phyloP scores from a whole-genome alignment of 345 rosid genomes.

The Populus tremula region DNA sequence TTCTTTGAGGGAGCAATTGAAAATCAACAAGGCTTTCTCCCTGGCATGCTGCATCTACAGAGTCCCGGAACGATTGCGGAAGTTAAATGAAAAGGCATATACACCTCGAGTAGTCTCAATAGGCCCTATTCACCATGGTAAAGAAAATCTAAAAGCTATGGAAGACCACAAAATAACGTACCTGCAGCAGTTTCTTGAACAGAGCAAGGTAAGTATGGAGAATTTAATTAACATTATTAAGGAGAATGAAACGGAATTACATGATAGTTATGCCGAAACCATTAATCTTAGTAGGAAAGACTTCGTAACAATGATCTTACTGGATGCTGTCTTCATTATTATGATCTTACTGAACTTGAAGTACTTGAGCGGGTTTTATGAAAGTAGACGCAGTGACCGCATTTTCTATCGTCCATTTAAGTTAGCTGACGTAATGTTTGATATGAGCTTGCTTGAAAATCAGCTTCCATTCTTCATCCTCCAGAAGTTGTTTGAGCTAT shows the following conservation, averaged over 20 bases:
- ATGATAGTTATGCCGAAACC: background rate
- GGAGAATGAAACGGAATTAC: background rate
- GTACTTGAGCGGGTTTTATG: too few relatives aligned
- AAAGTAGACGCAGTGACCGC: rapidly evolving
- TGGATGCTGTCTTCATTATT: slow-evolving; percentile 13
- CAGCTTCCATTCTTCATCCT: too few relatives aligned
- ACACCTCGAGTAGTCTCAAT: background rate
- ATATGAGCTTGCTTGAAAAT: too few relatives aligned
- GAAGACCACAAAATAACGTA: slow-evolving; percentile 9
- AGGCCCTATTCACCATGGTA: background rate
- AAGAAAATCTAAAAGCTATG: background rate
- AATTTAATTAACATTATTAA: background rate
- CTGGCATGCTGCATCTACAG: slow-evolving; percentile 6
- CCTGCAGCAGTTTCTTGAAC: background rate
- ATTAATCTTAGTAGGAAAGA: background rate
- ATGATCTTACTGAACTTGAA: background rate
- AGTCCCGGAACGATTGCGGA: background rate
- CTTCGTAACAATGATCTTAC: slow-evolving; percentile 2
- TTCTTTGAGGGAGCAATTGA: background rate
- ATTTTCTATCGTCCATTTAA: too few relatives aligned
- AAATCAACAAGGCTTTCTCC: background rate
- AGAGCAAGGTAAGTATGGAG: background rate
- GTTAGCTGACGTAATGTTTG: rapidly evolving
- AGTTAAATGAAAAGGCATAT: background rate
- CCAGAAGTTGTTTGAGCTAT: background rate